Base-by-base conservation (phyloP, 2,329 filamentous ascomycete species). In the Pleomassaria siparia region DNA sequence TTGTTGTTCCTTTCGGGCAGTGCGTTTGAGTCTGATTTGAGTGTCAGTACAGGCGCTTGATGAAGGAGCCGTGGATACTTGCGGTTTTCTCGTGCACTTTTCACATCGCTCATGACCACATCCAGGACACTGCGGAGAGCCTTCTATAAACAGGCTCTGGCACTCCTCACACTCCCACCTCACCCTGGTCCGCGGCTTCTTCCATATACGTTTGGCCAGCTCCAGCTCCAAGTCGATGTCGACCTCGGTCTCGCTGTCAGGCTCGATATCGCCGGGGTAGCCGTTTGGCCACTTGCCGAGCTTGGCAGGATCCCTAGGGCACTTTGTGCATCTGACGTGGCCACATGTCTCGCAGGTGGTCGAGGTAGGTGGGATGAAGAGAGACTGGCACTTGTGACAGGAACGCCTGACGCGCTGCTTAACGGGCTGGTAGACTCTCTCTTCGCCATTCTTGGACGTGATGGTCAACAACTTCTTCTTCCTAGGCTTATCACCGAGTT, bases 261-360 rank as follows among this genome's bases (percentile, higher is more conserved):
- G 47, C 12, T 67, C 65, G 25, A 76, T 75, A 58, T 89, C 86
- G 33, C 85, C 84, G 4, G 85, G 85, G 64, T 88, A 88, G 35
- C 85, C 85, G 53, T 82, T 79, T 0, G 85, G 85, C 66, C 86
- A 88, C 62, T 86, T 87, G 60, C 81, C 77, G 61, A 80, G 83
- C 72, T 87, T 88, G 50, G 84, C 75, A 80, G 89, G 89, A 62
- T 90, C 85, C 59, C 89, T 79, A 22, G 88, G 89, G 68, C 90
- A 95, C 64, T 86, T 86, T 30, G 84, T 88, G 75, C 90, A 95
- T 44, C 89, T 84, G 43, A 79, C 69, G 69, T 95, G 91, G 22
- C 77, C 74, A 70, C 91, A 95, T 30, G 76, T 77, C 7, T 76
- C 70, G 67, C 91, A 95, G 64, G 81, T 73, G 50, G 85, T 89